phyloP scores from a whole-genome alignment of 73 alveolate species.

The Tetrahymena malaccensis region DNA sequence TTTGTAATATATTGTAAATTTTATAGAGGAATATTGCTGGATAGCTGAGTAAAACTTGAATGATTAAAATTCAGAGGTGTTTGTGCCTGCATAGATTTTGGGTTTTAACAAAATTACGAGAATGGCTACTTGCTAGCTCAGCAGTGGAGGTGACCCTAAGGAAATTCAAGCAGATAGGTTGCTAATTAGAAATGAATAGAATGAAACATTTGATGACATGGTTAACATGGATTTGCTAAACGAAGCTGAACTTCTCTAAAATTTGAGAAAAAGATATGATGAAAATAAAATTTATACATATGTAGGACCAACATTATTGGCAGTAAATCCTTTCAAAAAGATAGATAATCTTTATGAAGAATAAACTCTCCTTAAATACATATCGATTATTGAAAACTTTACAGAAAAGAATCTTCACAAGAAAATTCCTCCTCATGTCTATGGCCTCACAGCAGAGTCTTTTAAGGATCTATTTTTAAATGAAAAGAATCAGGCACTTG shows the following conservation, averaged over 20 bases:
- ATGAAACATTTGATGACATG: conserved; percentile 63
- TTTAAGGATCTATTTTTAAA: conserved; percentile 67
- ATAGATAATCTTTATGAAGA: conserved; percentile 56
- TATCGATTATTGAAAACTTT: conserved; percentile 8
- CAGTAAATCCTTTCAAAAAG: conserved; percentile 86
- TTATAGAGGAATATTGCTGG: neutral
- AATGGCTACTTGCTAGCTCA: neutral
- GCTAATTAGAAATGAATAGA: neutral
- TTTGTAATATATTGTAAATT: neutral
- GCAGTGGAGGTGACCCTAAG: neutral
- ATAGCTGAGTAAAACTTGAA: neutral
- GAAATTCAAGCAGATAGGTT: neutral
- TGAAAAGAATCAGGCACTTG: conserved; percentile 79
- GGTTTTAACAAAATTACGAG: neutral
- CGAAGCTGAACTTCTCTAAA: conserved; percentile 68
- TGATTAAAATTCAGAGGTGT: neutral
- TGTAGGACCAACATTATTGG: conserved; percentile 93
- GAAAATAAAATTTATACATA: conserved; percentile 84
- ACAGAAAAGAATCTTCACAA: conserved; percentile 26
- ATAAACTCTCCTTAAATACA: neutral
- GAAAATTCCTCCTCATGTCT: conserved; percentile 82
- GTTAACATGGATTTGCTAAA: conserved; percentile 66
- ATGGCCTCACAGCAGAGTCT: conserved; percentile 82
- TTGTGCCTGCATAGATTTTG: neutral
- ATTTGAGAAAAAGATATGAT: conserved; percentile 71